Evolutionary conservation across 2,329 filamentous ascomycete genomes (phyloP), one percentile per base, ranked within the genome.

Genomic region (Aspergillus sp.): DNA sequence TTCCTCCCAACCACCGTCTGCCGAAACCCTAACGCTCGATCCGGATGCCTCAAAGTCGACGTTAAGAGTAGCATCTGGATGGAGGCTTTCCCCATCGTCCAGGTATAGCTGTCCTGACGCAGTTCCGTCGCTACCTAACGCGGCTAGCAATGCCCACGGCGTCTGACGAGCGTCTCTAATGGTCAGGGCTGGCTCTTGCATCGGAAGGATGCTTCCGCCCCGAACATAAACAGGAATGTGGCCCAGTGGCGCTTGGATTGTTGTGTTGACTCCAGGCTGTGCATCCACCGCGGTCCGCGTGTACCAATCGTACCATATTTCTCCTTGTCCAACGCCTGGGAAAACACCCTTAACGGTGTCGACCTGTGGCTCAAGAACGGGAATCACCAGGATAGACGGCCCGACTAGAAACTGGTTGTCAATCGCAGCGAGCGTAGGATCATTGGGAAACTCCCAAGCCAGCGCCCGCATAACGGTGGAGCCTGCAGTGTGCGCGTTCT

Each of bases 241-340:
- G 12, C 84, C 83, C 2, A 88, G 73, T 1, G 86, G 86, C 4
- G 86, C 86, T 19, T 78, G 68, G 58, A 88, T 84, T 4, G 84
- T 86, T 12, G 80, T 80, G 67, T 88, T 88, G 56, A 80, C 76
- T 9, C 83, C 82, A 2, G 82, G 74, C 24, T 76, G 60, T 0
- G 79, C 82, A 15, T 77, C 67, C 3, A 90, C 77, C 0, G 78
- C 79, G 0, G 79, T 80, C 51, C 86, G 83, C n/a, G 82, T 88
- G 72, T 91, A 91, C 88, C 89, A 93, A 70, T 93, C 89, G 66
- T 91, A 93, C 86, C 89, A 93, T 2, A 85, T 71, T 41, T 84
- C 83, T 3, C 79, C 86, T 1, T 80, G 73, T 2, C 80, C 79
- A 2, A 86, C 72, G 6, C 88, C 88, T 0, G 89, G 89, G 71